phyloP scores from a whole-genome alignment of 2,329 filamentous ascomycete species.

The Tetracladium maxilliforme region DNA sequence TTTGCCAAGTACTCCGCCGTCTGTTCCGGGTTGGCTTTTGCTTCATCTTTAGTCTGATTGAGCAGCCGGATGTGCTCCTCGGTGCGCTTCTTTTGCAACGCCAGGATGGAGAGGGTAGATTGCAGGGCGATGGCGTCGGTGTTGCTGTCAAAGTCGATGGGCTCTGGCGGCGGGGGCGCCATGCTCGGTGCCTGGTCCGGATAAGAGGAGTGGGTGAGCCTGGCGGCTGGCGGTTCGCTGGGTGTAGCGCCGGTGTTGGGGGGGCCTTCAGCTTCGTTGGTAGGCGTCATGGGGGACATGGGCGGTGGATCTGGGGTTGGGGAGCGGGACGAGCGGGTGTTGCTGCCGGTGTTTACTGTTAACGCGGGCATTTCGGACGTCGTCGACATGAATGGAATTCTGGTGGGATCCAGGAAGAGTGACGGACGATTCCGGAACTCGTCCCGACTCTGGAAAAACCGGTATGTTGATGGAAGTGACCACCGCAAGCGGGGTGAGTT shows the following conservation, averaged over 20 bases:
- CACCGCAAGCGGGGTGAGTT: no score
- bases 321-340: no score
- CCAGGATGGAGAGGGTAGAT: constrained; percentile 71
- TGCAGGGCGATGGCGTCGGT: constrained; percentile 74
- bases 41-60: constrained; percentile 52
- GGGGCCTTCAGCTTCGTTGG: neutral
- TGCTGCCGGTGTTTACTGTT: no score
- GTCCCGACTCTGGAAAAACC: no score
- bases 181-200: constrained; percentile 19
- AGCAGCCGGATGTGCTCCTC: constrained; percentile 57
- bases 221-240: neutral
- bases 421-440: no score
- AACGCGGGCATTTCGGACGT: no score
- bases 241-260: neutral
- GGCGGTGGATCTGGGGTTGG: neutral
- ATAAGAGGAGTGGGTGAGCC: constrained; percentile 24
- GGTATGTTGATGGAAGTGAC: no score
- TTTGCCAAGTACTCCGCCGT: constrained; percentile 54
- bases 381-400: no score
- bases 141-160: constrained; percentile 46
- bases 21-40: constrained; percentile 49
- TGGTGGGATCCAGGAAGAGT: no score
- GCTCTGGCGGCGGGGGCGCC: constrained; percentile 27
- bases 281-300: neutral
- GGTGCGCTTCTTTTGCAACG: constrained; percentile 67